Evolutionary conservation across 495 filamentous ascomycete species (phyloP), one percentile per base, ranked within the genome.

Genomic region (Aspergillus bridgeri): DNA sequence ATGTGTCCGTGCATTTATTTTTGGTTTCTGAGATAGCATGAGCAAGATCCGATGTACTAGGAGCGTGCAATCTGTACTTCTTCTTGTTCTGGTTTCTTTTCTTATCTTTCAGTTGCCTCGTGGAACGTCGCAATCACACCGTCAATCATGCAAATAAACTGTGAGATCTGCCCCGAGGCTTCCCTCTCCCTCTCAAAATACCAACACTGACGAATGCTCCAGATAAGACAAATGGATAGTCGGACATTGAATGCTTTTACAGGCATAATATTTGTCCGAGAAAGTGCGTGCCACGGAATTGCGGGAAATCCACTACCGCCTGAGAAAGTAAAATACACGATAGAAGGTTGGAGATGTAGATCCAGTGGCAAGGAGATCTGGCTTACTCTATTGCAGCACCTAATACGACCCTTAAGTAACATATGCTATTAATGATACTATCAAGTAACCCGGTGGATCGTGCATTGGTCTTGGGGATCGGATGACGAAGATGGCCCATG

Each of bases 381-480:
- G 13, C 9, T 46, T n/a, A 13, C n/a, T 29, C 33, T 11, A 38
- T 15, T 15, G 1, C 17, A 38, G 33, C 33, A 15, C 33, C 2
- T 38, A 9, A 38, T 38, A 38, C 27, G 2, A 29, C 33, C 38
- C 48, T 56, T 21, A 9, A 42, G 43, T 45, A 51, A 23, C 60
- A 47, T 49, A 53, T 54, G 48, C 55, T 58, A 54, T 62, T 48
- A 24, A 51, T 42, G 13, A 48, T 9, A 58, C 51, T 58, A 58
- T 58, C 52, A 51, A 51, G 55, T 58, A n/a, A 51, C 58, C 51
- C 55, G 33, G 20, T 51, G 27, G 51, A 58, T 58, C 60, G 57
- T 58, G 60, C 51, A 58, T 62, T 22, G 51, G 20, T 27, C n/a
- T 51, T 33, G 0, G 47, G 23, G 19, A 21, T 48, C 19, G 8